Evolutionary conservation across 2,329 filamentous ascomycete genomes (phyloP).

Genomic region (Elsinoe ampelina): DNA sequence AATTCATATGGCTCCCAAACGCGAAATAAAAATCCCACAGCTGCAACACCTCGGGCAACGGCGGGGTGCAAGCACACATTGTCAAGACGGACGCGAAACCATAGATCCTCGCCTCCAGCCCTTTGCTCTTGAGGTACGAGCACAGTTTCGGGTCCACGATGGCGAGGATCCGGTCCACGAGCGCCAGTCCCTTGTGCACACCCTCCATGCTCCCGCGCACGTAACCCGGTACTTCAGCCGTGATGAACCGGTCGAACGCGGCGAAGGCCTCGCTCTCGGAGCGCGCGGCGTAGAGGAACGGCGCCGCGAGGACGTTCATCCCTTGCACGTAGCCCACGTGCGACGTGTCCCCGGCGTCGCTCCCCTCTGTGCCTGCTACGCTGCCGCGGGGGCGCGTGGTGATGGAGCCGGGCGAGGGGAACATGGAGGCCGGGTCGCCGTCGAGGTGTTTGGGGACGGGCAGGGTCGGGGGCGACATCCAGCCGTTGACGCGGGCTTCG

Average conservation of each 20-base stretch:
- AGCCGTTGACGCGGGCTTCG: slow-evolving; percentile 47
- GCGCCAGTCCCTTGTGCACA: slow-evolving; percentile 79
- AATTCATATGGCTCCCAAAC: slow-evolving; percentile 88
- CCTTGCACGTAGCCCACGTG: slow-evolving; percentile 91
- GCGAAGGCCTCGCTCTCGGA: slow-evolving; percentile 93
- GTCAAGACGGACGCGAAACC: slow-evolving; percentile 93
- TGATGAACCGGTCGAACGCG: slow-evolving; percentile 80
- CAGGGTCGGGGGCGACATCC: slow-evolving; percentile 40
- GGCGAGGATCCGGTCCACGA: slow-evolving; percentile 85
- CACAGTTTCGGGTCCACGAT: slow-evolving; percentile 87
- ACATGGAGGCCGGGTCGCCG: slow-evolving; percentile 40
- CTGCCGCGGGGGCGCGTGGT: slow-evolving; percentile 24
- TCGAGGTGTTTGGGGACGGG: slow-evolving; percentile 41
- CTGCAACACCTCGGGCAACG: slow-evolving; percentile 80
- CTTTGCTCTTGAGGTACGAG: slow-evolving; percentile 72
- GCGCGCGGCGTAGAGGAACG: slow-evolving; percentile 87
- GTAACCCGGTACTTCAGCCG: slow-evolving; percentile 82
- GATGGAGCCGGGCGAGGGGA: slow-evolving; percentile 27
- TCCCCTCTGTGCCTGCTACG: slow-evolving; percentile 52
- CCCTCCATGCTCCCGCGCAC: slow-evolving; percentile 95
- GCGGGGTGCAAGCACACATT: slow-evolving; percentile 89
- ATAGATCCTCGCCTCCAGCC: slow-evolving; percentile 86
- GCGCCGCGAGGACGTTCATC: slow-evolving; percentile 96
- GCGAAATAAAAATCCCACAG: slow-evolving; percentile 98
- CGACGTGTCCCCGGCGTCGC: slow-evolving; percentile 50